Conservation (phyloP, 208 protist species). For the Leishmania amazonensis region DNA sequence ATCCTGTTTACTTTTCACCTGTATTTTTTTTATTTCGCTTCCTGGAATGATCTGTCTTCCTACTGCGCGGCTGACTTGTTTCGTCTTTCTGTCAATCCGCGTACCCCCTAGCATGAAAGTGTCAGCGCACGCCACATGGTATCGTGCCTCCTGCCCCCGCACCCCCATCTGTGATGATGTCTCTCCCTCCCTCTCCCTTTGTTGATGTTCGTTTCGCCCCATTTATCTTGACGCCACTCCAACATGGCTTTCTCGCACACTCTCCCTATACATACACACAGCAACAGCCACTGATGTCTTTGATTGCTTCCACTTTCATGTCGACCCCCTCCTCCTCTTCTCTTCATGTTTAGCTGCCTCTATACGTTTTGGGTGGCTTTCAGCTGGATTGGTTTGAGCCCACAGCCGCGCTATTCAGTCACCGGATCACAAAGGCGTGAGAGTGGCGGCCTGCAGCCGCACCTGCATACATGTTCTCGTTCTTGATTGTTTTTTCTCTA, state of each 20-base stretch:
- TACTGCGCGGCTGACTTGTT: neutral
- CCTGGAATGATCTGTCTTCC: neutral
- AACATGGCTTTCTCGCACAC: neutral
- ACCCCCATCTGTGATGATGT: neutral
- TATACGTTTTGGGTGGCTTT: neutral
- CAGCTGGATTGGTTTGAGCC: neutral
- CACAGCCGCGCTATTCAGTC: neutral
- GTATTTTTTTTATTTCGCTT: slow-evolving; percentile 4
- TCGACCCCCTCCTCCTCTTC: neutral
- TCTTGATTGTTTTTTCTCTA: neutral
- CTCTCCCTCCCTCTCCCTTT: neutral
- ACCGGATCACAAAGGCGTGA: neutral
- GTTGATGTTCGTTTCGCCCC: no score
- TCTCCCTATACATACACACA: neutral
- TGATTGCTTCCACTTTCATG: neutral
- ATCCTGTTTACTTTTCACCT: neutral
- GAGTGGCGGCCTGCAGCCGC: neutral
- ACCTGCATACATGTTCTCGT: slow-evolving; percentile 1
- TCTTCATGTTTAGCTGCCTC: neutral
- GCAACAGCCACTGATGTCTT: neutral
- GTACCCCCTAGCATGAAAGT: neutral
- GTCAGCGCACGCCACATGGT: neutral
- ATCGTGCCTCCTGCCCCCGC: neutral
- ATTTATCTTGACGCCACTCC: neutral
- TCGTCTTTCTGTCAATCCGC: neutral